phyloP scores from a whole-genome alignment of 257 asterid species.

The Gentiana dahurica region DNA sequence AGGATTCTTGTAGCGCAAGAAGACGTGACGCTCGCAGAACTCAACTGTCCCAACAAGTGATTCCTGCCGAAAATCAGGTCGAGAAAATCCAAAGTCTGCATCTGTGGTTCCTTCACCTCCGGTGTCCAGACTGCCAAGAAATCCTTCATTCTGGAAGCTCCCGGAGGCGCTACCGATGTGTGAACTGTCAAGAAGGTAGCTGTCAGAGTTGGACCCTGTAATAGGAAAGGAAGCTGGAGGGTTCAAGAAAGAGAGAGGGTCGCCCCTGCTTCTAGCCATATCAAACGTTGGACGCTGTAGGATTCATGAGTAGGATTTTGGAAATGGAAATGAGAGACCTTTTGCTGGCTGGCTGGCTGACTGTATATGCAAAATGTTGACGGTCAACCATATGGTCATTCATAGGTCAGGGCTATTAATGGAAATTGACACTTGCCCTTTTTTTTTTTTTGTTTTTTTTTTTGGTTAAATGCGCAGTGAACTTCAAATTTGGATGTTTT shows the following conservation, averaged over 20 bases:
- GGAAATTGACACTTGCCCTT: conserved; percentile 1
- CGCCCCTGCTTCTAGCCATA: conserved; percentile 55
- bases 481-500: no score
- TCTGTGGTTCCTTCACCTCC: conserved; percentile 21
- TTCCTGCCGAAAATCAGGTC: conserved; percentile 63
- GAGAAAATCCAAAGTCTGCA: conserved; percentile 63
- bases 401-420: conserved; percentile 6
- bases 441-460: no score
- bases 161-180: conserved; percentile 81
- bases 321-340: no score
- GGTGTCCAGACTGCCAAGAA: conserved; percentile 37
- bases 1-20: conserved; percentile 83
- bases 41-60: conserved; percentile 71
- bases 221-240: conserved; percentile 52
- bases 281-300: conserved; percentile 12
- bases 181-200: conserved; percentile 47
- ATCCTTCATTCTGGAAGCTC: conserved; percentile 79
- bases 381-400: conserved; percentile 7
- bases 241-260: conserved; percentile 46
- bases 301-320: no score
- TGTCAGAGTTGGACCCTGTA: conserved; percentile 43
- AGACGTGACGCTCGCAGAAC: conserved; percentile 75
- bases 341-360: neutral
- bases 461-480: no score
- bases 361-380: neutral